Evolutionary conservation across 169 alveolate species (phyloP), one percentile per base, ranked within the genome.

Genomic region (Plasmodium vivax): DNA sequence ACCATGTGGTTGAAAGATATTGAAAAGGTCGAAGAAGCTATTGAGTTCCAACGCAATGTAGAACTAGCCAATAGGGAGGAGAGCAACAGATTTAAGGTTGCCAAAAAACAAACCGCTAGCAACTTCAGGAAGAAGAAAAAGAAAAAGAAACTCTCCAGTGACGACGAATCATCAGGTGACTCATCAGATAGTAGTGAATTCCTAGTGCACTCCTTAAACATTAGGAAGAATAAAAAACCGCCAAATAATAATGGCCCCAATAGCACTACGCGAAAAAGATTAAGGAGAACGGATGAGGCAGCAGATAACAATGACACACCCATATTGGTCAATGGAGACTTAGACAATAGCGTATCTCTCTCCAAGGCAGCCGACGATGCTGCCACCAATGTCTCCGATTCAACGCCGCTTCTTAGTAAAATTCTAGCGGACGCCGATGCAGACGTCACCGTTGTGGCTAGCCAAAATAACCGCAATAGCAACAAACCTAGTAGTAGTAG

Each of bases 1-100:
- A 95, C 95, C n/a, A 94, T 96, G 96, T 96, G 97, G 97, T n/a
- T 94, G 73, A 95, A 96, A 19, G 98, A 96, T 81, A 88, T 96
- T 54, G 95, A 85, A 75, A 87, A 82, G 12, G 94, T 96, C 14
- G 97, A 96, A 80, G 96, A 73, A 27, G 96, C 96, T 19, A 71
- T 90, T 12, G 94, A 90, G 80, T 90, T 80, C 27, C 96, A 95
- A 58, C 84, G 92, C 30, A 79, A 92, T 92, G 82, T 92, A 19
- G 95, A 92, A 82, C 34, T 84, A 47, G 92, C 93, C 32, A 92
- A 84, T 34, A 75, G 93, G 54, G 95, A 90, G 72, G 94, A 90
- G 80, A 90, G 94, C 72, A 90, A 90, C 58, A 80, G 38, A 90
- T 90, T 90, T 68, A 90, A 90, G 34, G 94, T 90, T 1, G 94